phyloP scores from a whole-genome alignment of 2,329 filamentous ascomycete species.

The Xylaria sp. region DNA sequence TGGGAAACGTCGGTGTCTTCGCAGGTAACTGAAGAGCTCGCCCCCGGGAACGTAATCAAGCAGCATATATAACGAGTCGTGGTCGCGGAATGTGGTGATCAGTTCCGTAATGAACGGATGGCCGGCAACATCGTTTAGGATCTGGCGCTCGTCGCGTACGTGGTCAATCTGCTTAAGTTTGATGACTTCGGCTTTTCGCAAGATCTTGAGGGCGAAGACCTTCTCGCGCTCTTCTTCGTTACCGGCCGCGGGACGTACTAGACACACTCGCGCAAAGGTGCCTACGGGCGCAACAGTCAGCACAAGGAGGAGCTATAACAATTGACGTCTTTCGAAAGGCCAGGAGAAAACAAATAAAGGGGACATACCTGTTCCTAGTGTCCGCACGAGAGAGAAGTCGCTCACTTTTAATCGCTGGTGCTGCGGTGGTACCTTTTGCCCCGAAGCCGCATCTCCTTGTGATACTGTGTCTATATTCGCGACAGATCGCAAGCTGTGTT shows the following conservation, averaged over 20 bases:
- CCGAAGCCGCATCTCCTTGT: slow-evolving; percentile 23
- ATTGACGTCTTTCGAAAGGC: neutral
- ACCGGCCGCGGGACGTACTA: slow-evolving; percentile 66
- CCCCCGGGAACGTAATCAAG: slow-evolving; percentile 83
- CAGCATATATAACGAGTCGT: slow-evolving; percentile 79
- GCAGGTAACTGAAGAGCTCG: slow-evolving; percentile 82
- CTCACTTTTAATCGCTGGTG: slow-evolving; percentile 45
- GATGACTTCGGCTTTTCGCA: slow-evolving; percentile 73
- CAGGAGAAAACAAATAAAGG: neutral
- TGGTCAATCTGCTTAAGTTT: slow-evolving; percentile 86
- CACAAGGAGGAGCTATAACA: neutral
- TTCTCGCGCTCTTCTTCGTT: slow-evolving; percentile 58
- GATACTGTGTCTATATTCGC: slow-evolving; percentile 24
- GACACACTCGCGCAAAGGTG: slow-evolving; percentile 81
- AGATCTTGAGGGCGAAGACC: slow-evolving; percentile 81
- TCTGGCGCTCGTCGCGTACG: slow-evolving; percentile 79
- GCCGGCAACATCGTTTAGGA: slow-evolving; percentile 75
- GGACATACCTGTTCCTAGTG: slow-evolving; percentile 70
- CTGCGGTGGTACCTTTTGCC: slow-evolving; percentile 35
- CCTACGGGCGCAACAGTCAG: slow-evolving; percentile 47
- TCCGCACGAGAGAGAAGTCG: slow-evolving; percentile 75
- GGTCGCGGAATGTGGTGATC: slow-evolving; percentile 77
- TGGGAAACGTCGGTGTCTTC: slow-evolving; percentile 77
- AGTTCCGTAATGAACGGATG: slow-evolving; percentile 84
- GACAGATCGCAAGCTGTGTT: slow-evolving; percentile 28